These are phyloP conservation scores for Cercospora citrullina DNA, from an alignment of 2,329 filamentous ascomycete genomes.

Conservation along the genomic window DNA sequence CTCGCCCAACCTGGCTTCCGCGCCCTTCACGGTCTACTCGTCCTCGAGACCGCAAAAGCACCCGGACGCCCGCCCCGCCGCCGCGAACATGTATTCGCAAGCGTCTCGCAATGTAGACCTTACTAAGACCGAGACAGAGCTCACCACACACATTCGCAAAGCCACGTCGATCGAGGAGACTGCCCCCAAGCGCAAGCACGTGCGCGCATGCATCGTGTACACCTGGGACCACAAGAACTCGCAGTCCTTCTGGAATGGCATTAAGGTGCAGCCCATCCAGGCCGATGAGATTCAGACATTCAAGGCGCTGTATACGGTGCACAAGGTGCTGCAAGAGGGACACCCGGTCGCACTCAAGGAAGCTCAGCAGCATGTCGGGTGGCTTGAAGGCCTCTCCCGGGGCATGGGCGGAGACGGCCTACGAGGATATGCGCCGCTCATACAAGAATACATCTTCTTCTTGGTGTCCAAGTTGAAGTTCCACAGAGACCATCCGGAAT, in stretches of 20 bases:
- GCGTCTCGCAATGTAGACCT: slow-evolving; percentile 59
- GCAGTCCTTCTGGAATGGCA: slow-evolving; percentile 91
- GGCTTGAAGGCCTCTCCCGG: slow-evolving; percentile 89
- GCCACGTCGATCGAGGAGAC: slow-evolving; percentile 62
- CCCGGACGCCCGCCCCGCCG: slow-evolving; percentile 11
- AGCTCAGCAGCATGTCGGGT: slow-evolving; percentile 81
- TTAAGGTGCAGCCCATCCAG: slow-evolving; percentile 99
- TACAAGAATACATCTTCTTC: slow-evolving; percentile 95
- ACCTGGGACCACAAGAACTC: slow-evolving; percentile 99
- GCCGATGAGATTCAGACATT: slow-evolving; percentile 99
- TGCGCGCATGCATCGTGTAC: slow-evolving; percentile 95
- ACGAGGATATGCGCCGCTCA: slow-evolving; percentile 78
- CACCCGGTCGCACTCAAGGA: slow-evolving; percentile 85
- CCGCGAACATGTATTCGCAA: slow-evolving; percentile 41
- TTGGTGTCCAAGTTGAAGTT: slow-evolving; percentile 93
- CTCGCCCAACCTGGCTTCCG: slow-evolving; percentile 12
- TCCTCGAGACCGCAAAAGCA: slow-evolving; percentile 13
- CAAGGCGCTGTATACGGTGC: slow-evolving; percentile 94
- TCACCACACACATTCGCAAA: slow-evolving; percentile 67
- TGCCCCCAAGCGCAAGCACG: slow-evolving; percentile 84
- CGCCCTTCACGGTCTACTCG: slow-evolving; percentile 25
- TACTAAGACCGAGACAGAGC: slow-evolving; percentile 66
- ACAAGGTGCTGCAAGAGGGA: slow-evolving; percentile 96
- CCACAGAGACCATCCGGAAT: slow-evolving; percentile 93
- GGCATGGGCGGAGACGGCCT: slow-evolving; percentile 72